Evolutionary conservation across 768 basidiomycete genomes (phyloP).

Genomic region (Podaxis sp.): DNA sequence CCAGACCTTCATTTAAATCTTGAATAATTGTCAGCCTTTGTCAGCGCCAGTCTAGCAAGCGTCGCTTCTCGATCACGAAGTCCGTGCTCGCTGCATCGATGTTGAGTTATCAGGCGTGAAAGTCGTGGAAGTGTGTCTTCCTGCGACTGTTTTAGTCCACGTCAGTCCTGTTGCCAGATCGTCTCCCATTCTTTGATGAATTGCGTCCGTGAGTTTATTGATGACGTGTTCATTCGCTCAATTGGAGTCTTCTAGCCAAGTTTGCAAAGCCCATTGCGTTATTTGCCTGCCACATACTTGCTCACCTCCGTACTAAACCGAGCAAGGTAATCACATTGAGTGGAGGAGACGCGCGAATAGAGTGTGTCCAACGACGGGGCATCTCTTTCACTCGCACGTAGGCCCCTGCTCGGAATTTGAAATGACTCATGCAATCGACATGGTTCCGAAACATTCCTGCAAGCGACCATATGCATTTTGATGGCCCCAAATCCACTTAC

Average conservation of each 20-base stretch:
- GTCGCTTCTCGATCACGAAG: background rate
- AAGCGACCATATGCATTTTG: constrained; percentile 8
- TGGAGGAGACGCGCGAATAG: background rate
- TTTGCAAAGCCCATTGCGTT: background rate
- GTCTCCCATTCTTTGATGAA: background rate
- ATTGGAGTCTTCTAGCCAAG: background rate
- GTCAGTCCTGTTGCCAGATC: background rate
- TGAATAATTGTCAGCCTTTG: background rate
- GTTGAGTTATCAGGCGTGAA: background rate
- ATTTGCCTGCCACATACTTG: no score
- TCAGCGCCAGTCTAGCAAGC: background rate
- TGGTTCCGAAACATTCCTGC: constrained; percentile 3
- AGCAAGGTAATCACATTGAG: background rate
- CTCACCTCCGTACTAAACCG: background rate
- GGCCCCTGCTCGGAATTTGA: background rate
- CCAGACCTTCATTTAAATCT: background rate
- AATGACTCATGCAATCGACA: background rate
- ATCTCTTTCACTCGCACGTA: background rate
- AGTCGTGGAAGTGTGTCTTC: background rate
- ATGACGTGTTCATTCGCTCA: constrained; percentile 6
- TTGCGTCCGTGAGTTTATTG: background rate
- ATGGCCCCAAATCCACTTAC: constrained; percentile 3
- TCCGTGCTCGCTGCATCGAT: background rate
- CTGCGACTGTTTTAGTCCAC: constrained; percentile 3
- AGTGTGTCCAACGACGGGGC: background rate